Evolutionary conservation across 768 basidiomycete species (phyloP).

Genomic region (Strobilomyces echinocephalus): DNA sequence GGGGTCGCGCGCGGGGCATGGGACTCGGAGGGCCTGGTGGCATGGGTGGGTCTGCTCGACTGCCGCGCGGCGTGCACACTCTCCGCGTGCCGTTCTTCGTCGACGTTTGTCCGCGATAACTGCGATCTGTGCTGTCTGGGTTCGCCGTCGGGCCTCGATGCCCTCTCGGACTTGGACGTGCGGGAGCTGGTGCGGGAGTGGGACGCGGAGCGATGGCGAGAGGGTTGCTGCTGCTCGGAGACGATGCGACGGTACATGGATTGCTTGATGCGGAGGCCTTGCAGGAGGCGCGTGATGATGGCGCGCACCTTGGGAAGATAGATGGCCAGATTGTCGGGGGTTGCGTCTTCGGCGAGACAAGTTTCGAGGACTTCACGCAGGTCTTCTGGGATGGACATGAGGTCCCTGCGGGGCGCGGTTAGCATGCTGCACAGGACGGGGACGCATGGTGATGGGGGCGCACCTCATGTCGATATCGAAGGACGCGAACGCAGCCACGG

Average conservation of each 20-base stretch:
- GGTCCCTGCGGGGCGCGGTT: constrained; percentile 54
- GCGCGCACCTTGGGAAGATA: constrained; percentile 88
- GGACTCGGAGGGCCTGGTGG: constrained; percentile 34
- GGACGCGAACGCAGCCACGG: constrained; percentile 80
- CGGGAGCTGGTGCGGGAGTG: constrained; percentile 57
- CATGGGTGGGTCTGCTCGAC: constrained; percentile 39
- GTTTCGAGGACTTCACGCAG: constrained; percentile 85
- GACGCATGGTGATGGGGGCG: constrained; percentile 33
- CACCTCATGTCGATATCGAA: constrained; percentile 91
- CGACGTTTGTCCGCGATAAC: constrained; percentile 38
- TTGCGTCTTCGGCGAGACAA: constrained; percentile 88
- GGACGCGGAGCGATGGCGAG: constrained; percentile 40
- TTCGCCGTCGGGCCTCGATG: constrained; percentile 39
- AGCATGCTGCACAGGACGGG: constrained; percentile 11
- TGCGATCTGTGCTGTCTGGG: constrained; percentile 44
- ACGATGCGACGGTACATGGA: constrained; percentile 76
- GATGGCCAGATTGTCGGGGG: constrained; percentile 74
- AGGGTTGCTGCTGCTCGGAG: constrained; percentile 49
- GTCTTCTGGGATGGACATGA: constrained; percentile 83
- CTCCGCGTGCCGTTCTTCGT: constrained; percentile 35
- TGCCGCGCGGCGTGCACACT: constrained; percentile 34
- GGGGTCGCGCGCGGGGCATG: constrained; percentile 24
- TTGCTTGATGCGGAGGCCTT: constrained; percentile 91
- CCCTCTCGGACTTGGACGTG: constrained; percentile 45
- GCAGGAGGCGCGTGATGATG: constrained; percentile 90